Evolutionary conservation across 768 basidiomycete species (phyloP).

Genomic region (Tulasnella sp.): DNA sequence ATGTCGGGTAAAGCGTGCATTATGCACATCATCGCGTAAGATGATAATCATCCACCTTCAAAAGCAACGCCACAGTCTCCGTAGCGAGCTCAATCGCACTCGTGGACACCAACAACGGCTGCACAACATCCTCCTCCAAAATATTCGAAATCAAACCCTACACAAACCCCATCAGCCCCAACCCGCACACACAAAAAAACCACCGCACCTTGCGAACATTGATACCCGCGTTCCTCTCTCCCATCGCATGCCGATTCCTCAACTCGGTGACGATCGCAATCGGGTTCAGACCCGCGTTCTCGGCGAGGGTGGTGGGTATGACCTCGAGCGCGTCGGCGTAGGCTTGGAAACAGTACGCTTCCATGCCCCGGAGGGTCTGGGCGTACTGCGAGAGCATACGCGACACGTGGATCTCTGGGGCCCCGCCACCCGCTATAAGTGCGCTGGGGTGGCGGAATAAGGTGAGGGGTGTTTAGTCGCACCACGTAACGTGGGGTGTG

Average conservation of each 20-base stretch:
- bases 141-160: constrained; percentile 97
- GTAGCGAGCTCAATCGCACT: constrained; percentile 91
- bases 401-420: constrained; percentile 96
- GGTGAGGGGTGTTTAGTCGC: background rate
- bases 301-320: constrained; percentile 93
- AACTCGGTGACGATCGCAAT: constrained; percentile 97
- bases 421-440: constrained; percentile 90
- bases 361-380: constrained; percentile 92
- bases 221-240: constrained; percentile 90
- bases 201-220: constrained; percentile 83
- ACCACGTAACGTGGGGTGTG: background rate
- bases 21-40: constrained; percentile 21
- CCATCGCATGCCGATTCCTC: constrained; percentile 89
- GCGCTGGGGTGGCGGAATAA: constrained; percentile 39
- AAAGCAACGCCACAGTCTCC: constrained; percentile 89
- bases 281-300: constrained; percentile 96
- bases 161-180: background rate
- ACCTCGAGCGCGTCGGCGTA: constrained; percentile 97
- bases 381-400: constrained; percentile 80
- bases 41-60: constrained; percentile 83
- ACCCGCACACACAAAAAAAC: background rate
- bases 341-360: constrained; percentile 97
- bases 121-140: constrained; percentile 92
- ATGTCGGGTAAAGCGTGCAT: too few species aligned
- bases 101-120: constrained; percentile 88